Percentiles rank a stretch among this genome's conserved stretches.
Conservation (phyloP, 1,284 basidiomycete species). For the Microstroma glucosiphilum region DNA sequence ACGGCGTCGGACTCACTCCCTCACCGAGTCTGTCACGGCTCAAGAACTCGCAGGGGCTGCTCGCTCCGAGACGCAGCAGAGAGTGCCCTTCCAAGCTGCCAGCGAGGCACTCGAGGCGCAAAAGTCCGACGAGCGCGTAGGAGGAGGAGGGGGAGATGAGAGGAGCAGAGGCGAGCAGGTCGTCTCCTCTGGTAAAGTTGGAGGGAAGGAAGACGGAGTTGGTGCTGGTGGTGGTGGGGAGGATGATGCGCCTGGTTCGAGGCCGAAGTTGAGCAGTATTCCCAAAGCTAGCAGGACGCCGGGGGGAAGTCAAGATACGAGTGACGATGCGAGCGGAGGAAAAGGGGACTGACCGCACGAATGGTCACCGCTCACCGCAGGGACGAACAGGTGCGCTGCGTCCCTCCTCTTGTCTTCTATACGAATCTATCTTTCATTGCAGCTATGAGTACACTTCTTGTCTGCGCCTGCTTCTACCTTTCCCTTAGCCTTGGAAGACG, state of each 20-base stretch:
- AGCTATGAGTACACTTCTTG: too few species aligned
- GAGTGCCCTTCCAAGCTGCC: neutral
- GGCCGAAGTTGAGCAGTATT: neutral
- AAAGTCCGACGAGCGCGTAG: neutral
- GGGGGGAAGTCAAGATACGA: neutral
- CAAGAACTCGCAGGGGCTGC: conserved; percentile 3
- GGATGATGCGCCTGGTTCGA: conserved; percentile 1
- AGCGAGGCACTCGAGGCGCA: conserved; percentile 2
- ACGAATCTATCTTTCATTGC: too few species aligned
- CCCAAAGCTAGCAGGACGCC: neutral
- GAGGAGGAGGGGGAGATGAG: neutral
- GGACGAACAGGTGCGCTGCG: too few species aligned
- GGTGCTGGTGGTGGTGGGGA: too few species aligned
- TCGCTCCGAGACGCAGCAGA: conserved; percentile 1
- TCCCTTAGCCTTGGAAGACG: too few species aligned
- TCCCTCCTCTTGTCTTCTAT: too few species aligned
- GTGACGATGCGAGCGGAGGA: neutral
- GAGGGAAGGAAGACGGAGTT: too few species aligned
- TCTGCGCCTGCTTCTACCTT: too few species aligned
- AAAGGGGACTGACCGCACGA: too few species aligned
- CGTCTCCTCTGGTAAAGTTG: too few species aligned
- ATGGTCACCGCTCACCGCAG: too few species aligned
- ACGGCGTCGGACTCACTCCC: conserved; percentile 6
- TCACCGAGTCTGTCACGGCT: neutral
- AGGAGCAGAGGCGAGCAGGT: too few species aligned